phyloP scores from a whole-genome alignment of 2,329 filamentous ascomycete species.

The Colletotrichum destructivum region DNA sequence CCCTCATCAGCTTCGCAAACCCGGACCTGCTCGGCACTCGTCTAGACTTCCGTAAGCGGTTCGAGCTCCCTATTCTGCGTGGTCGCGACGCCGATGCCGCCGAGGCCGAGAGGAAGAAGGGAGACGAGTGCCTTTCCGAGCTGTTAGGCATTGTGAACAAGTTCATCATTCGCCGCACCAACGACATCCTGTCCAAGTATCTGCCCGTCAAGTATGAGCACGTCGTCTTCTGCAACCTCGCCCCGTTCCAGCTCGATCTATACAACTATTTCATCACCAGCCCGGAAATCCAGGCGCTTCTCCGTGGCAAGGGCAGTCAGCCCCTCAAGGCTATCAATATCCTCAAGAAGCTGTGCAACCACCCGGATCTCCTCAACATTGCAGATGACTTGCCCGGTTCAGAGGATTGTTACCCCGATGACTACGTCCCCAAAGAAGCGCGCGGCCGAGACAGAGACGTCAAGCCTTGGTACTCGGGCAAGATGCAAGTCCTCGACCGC shows the following conservation, averaged over 20 bases:
- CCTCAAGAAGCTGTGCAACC: slow-evolving; percentile 98
- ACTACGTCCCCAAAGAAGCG: slow-evolving; percentile 89
- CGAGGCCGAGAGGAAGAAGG: slow-evolving; percentile 84
- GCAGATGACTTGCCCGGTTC: slow-evolving; percentile 88
- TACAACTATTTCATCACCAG: slow-evolving; percentile 99
- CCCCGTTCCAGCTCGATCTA: slow-evolving; percentile 91
- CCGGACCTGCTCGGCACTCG: slow-evolving; percentile 91
- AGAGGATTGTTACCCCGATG: slow-evolving; percentile 84
- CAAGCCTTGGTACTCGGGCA: slow-evolving; percentile 96
- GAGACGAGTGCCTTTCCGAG: slow-evolving; percentile 86
- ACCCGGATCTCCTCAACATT: slow-evolving; percentile 91
- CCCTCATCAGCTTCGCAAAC: slow-evolving; percentile 96
- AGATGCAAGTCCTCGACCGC: slow-evolving; percentile 97
- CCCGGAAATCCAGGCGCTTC: slow-evolving; percentile 91
- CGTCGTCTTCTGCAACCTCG: slow-evolving; percentile 96
- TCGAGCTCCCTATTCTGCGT: slow-evolving; percentile 91
- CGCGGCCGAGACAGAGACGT: slow-evolving; percentile 92
- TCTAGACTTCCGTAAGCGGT: slow-evolving; percentile 93
- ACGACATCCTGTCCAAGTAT: slow-evolving; percentile 98
- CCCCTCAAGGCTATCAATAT: slow-evolving; percentile 97
- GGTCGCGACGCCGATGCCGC: slow-evolving; percentile 92
- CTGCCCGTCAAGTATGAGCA: slow-evolving; percentile 99
- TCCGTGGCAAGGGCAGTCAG: slow-evolving; percentile 94
- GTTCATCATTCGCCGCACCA: slow-evolving; percentile 97
- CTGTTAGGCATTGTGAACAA: slow-evolving; percentile 92